Evolutionary conservation across 345 rosid species (phyloP).

Genomic region (Eucalyptus curtisii): DNA sequence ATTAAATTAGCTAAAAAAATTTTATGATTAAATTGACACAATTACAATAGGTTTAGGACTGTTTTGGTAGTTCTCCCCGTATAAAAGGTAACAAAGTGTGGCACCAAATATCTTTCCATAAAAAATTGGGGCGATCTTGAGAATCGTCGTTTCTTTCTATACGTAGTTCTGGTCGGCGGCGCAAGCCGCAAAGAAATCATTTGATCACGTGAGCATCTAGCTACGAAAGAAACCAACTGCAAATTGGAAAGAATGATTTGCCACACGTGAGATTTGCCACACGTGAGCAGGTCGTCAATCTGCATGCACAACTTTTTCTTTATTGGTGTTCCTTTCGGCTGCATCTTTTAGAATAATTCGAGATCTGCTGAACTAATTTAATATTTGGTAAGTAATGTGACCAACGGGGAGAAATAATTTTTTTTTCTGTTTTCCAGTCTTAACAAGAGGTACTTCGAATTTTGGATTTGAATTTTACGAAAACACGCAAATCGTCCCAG

Average conservation of each 20-base stretch:
- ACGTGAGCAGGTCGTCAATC: not conserved
- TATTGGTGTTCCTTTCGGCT: not conserved
- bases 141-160: not conserved
- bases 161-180: not conserved
- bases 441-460: not conserved
- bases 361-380: not conserved
- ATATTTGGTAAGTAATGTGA: not conserved
- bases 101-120: not conserved
- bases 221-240: not conserved
- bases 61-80: too few species aligned
- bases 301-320: not conserved
- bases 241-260: not conserved
- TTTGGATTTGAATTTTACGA: not conserved
- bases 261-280: not conserved
- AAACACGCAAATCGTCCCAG: not conserved
- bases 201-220: too few species aligned
- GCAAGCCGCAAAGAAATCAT: too few species aligned
- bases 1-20: too few species aligned
- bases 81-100: not conserved
- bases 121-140: not conserved
- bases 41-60: too few species aligned
- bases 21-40: too few species aligned
- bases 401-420: not conserved
- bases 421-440: not conserved
- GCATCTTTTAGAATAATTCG: not conserved